These are phyloP conservation scores for Trypanosoma lewisi DNA, from an alignment of 208 protist genomes.

Conservation along the genomic window DNA sequence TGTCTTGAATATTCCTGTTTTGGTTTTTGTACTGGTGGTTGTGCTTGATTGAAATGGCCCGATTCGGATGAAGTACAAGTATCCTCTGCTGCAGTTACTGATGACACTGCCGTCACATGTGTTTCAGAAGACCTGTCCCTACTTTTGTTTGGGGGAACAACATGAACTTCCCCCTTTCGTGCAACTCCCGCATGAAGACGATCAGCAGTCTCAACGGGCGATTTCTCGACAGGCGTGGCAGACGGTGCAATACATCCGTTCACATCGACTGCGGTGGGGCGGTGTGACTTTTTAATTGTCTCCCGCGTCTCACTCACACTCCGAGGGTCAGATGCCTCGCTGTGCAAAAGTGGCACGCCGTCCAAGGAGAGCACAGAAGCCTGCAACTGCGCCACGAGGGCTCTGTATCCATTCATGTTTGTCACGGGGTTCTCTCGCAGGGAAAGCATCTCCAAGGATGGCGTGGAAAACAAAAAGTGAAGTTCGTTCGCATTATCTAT, in stretches of 20 bases:
- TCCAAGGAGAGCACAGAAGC: constrained; percentile 59
- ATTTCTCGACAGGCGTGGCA: not conserved
- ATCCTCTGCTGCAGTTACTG: not conserved
- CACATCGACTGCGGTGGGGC: not conserved
- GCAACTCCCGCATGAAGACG: not conserved
- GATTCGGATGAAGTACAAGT: not conserved
- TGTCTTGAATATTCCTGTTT: not conserved
- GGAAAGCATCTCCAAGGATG: constrained; percentile 58
- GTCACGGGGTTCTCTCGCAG: constrained; percentile 63
- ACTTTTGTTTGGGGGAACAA: not conserved
- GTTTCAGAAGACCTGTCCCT: not conserved
- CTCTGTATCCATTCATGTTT: constrained; percentile 43
- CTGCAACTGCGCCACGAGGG: constrained; percentile 43
- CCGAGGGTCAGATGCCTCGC: not conserved
- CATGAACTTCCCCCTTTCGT: not conserved
- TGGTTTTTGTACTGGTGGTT: not conserved
- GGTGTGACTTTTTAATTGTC: not conserved
- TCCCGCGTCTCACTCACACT: not conserved
- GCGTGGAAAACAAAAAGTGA: constrained; percentile 39
- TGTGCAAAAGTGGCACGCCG: constrained; percentile 48
- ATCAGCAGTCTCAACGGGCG: not conserved
- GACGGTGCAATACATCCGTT: not conserved
- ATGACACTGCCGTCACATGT: not conserved
- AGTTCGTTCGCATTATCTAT: constrained; percentile 73
- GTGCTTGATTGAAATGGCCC: not conserved